Percentiles rank a stretch among this genome's conserved stretches.
phyloP scores from a whole-genome alignment of 805 yeast genomes.

The Saccharomycopsis sp. region DNA sequence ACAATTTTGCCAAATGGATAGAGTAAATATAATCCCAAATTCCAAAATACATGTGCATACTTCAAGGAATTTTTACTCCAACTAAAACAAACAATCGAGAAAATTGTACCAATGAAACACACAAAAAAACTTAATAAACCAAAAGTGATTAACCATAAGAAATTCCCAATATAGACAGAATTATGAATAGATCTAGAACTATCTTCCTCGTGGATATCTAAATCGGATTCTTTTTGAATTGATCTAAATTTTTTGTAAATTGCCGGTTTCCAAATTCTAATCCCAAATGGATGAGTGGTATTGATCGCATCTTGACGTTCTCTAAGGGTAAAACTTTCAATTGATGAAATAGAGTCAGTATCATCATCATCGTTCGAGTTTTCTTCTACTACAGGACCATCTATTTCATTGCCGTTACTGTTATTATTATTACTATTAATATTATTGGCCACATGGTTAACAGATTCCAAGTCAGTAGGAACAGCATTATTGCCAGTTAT shows the following conservation, averaged over 20 bases:
- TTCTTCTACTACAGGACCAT: constrained; percentile 23
- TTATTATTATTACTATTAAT: neutral
- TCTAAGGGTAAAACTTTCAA: constrained; percentile 79
- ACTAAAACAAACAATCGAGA: constrained; percentile 40
- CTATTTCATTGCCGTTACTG: too few relatives aligned
- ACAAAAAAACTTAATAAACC: constrained; percentile 56
- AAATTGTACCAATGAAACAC: constrained; percentile 43
- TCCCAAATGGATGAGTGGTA: constrained; percentile 96
- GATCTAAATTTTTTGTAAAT: constrained; percentile 87
- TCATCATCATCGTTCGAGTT: constrained; percentile 25
- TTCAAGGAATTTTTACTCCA: constrained; percentile 44
- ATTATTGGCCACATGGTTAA: neutral
- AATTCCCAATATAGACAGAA: constrained; percentile 59
- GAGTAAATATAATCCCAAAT: constrained; percentile 63
- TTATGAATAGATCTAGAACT: constrained; percentile 35
- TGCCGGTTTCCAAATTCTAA: constrained; percentile 98
- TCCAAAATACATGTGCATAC: constrained; percentile 55
- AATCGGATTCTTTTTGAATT: constrained; percentile 84
- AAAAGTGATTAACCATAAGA: constrained; percentile 64
- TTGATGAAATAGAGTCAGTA: constrained; percentile 40
- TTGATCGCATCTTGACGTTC: constrained; percentile 96
- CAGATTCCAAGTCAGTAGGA: neutral
- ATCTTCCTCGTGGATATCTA: constrained; percentile 75
- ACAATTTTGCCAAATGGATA: constrained; percentile 91
- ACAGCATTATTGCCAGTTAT: neutral